A percentile compares a stretch with the other conserved stretches of the same genome.
Evolutionary conservation across 1,139 yeast genomes (phyloP).

Genomic region (Zygotorulaspora mrakii): DNA sequence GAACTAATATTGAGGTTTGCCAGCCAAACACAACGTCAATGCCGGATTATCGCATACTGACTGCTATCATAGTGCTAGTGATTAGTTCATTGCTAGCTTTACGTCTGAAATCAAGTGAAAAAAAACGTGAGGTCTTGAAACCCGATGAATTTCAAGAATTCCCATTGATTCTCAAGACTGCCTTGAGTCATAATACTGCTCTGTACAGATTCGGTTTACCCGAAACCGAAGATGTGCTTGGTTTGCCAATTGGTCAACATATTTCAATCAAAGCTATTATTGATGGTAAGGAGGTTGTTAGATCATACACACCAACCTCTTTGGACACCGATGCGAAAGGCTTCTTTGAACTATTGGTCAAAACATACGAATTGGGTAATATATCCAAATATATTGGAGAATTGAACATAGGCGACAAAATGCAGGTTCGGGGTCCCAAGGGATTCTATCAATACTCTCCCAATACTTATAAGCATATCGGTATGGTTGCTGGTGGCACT

Average conservation of each 20-base stretch:
- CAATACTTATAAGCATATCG: slow-evolving; percentile 62
- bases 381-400: slow-evolving; percentile 73
- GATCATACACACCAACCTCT: slow-evolving; percentile 94
- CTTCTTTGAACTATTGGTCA: slow-evolving; percentile 82
- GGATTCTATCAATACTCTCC: slow-evolving; percentile 85
- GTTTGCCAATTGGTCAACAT: slow-evolving; percentile 95
- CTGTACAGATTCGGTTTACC: slow-evolving; percentile 85
- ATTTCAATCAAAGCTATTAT: slow-evolving; percentile 71
- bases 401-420: slow-evolving; percentile 64
- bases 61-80: slow-evolving; percentile 6
- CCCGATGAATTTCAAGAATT: slow-evolving; percentile 72
- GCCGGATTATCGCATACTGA: slow-evolving; percentile 3
- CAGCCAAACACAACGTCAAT: slow-evolving; percentile 6
- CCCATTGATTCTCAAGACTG: slow-evolving; percentile 76
- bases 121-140: slow-evolving; percentile 11
- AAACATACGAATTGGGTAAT: slow-evolving; percentile 90
- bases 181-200: slow-evolving; percentile 78
- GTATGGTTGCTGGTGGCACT: slow-evolving; percentile 87
- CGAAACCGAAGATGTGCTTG: slow-evolving; percentile 65
- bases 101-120: slow-evolving; percentile 6
- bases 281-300: slow-evolving; percentile 76
- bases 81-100: slow-evolving; percentile 4
- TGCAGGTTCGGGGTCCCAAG: slow-evolving; percentile 86
- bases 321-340: slow-evolving; percentile 77
- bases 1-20: no score